Base-by-base conservation (phyloP, 495 filamentous ascomycete species). In the Trichocladium antarcticum region DNA sequence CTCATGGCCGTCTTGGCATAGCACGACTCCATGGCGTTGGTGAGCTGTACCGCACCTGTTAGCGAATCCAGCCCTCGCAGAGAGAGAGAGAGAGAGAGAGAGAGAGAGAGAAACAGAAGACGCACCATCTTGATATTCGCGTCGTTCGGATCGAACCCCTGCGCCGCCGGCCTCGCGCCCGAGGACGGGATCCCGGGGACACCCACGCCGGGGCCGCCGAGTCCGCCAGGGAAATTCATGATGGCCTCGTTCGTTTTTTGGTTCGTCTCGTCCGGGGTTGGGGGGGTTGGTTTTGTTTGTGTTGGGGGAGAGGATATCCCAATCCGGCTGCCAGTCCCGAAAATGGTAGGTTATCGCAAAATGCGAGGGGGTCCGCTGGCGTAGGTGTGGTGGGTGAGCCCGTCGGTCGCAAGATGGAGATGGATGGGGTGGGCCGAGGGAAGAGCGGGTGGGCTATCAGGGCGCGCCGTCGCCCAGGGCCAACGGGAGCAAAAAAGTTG, bases 1-100 rank as follows among this genome's bases (percentile, higher is more conserved):
- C 85, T 79, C 40, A 96, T 78, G 45, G 75, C 82, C 11, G 85
- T 85, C 60, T 95, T 95, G 31, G 78, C 75, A 10, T 82, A 83
- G 66, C 89, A 96, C 6, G 83, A 89, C 63, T 96, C 89, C 85
- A 93, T 93, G 32, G 78, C 77, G 19, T 58, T 59, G 5, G 52
- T 89, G 51, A 56, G 47, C 59, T 51, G 35, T 5, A 20, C 19
- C 29, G 10, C 42, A 54, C 21, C 24, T 27, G 7, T 20, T 17
- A 24, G 32, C 27, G n/a, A 17, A 19, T 35, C 1, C 17, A 3
- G 5, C 6, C 22, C 27, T 29, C 24, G 4, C n/a, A 1, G 8
- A 16, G 20, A 16, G 6, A n/a, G n/a, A 24, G 16, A 9, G 14
- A 19, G 15, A 20, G 1, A 19, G n/a, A n/a, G n/a, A n/a, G n/a